Conservation (phyloP, 768 basidiomycete species). For the Suillus clintonianus region DNA sequence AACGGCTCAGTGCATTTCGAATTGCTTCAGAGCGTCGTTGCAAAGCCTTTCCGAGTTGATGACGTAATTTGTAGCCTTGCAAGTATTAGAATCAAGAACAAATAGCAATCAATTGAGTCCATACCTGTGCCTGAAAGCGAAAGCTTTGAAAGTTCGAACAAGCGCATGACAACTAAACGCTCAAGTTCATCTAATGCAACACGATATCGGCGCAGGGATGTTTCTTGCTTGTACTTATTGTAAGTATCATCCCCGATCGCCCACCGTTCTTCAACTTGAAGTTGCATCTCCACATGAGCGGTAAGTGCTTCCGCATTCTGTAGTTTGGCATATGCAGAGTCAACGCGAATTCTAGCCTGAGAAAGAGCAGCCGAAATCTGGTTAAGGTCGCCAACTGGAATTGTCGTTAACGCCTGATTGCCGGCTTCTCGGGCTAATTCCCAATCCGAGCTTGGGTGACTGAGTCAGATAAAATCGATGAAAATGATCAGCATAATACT, state of each 20-base stretch:
- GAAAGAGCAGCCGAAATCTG: background rate
- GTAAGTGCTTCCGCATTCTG: constrained; percentile 3
- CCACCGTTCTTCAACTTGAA: constrained; percentile 3
- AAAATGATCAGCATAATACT: no score
- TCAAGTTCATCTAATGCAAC: constrained; percentile 27
- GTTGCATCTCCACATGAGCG: background rate
- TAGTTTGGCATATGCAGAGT: background rate
- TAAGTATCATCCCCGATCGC: constrained; percentile 3
- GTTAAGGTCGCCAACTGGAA: background rate
- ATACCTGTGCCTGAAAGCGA: constrained; percentile 12
- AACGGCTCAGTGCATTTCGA: constrained; percentile 22
- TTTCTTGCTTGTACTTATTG: background rate
- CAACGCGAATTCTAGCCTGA: constrained; percentile 1
- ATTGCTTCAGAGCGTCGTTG: constrained; percentile 27
- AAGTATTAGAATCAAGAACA: background rate
- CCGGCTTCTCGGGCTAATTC: background rate
- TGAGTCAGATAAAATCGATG: no score
- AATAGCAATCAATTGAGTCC: no score
- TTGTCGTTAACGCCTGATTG: background rate
- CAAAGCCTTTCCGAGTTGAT: constrained; percentile 31
- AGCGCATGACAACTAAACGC: constrained; percentile 27
- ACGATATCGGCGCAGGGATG: background rate
- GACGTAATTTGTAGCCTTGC: constrained; percentile 32
- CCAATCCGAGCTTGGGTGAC: background rate
- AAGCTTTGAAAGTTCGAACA: constrained; percentile 33